These are phyloP conservation scores for Phytophthora kernoviae DNA, from an alignment of 352 stramenopile species.

Conservation along the genomic window DNA sequence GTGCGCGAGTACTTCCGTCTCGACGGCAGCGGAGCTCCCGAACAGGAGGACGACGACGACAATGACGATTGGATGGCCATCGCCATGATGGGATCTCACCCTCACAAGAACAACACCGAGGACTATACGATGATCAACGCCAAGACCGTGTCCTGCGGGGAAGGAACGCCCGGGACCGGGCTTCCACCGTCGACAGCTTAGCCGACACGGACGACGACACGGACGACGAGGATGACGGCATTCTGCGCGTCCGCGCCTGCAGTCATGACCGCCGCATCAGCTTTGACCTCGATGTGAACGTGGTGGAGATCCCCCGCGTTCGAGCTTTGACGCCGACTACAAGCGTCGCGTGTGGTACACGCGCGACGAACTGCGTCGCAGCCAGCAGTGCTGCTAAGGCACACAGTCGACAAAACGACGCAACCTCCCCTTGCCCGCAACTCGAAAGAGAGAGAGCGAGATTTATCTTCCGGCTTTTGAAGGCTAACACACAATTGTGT, in stretches of 20 bases:
- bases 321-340: conserved; percentile 78
- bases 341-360: conserved; percentile 83
- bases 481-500: neutral
- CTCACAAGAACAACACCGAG: conserved; percentile 4
- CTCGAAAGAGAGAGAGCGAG: conserved; percentile 1
- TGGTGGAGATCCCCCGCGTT: conserved; percentile 76
- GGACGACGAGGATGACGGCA: conserved; percentile 62
- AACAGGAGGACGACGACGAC: conserved; percentile 48
- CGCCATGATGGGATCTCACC: conserved; percentile 30
- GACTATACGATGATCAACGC: too few species aligned
- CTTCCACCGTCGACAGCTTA: conserved; percentile 63
- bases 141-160: neutral
- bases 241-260: conserved; percentile 61
- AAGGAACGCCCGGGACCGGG: conserved; percentile 45
- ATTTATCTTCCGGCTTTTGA: too few species aligned
- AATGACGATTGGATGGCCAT: conserved; percentile 61
- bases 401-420: conserved; percentile 9
- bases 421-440: conserved; percentile 8
- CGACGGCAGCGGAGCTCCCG: conserved; percentile 49
- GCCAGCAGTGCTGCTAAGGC: conserved; percentile 47
- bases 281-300: conserved; percentile 73
- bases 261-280: conserved; percentile 78
- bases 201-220: conserved; percentile 67
- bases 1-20: conserved; percentile 77
- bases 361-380: conserved; percentile 60